A percentile compares a stretch with the other conserved stretches of the same genome.
Evolutionary conservation across 768 basidiomycete genomes (phyloP).

Genomic region (Macrolepiota albuminosa): DNA sequence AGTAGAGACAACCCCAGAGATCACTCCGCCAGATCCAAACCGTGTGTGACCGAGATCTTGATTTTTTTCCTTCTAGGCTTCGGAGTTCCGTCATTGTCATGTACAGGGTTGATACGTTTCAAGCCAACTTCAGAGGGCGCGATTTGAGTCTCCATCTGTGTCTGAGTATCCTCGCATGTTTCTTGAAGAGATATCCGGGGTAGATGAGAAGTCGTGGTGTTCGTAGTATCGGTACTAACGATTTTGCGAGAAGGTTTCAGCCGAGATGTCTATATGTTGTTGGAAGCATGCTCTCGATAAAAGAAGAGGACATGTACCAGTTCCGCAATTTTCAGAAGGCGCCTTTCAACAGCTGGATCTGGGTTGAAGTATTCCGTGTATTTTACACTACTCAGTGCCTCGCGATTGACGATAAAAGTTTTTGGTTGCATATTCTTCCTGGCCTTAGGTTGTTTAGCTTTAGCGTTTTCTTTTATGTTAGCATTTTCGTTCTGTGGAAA

Average conservation of each 20-base stretch:
- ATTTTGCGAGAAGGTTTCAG: constrained; percentile 3
- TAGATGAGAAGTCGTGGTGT: constrained; percentile 2
- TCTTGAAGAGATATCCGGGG: constrained; percentile 3
- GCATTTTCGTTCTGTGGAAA: constrained; percentile 37
- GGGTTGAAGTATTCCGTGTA: constrained; percentile 73
- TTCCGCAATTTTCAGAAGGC: constrained; percentile 55
- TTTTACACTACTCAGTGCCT: constrained; percentile 35
- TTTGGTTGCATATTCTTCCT: constrained; percentile 51
- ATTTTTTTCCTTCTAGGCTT: constrained; percentile 55
- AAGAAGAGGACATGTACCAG: constrained; percentile 34
- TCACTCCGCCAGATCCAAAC: constrained; percentile 74
- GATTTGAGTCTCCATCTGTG: constrained; percentile 28
- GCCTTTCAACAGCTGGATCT: constrained; percentile 51
- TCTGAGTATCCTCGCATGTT: constrained; percentile 25
- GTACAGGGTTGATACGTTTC: constrained; percentile 30
- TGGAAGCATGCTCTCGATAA: not conserved
- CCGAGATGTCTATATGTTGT: constrained; percentile 2
- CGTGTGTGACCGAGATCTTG: constrained; percentile 67
- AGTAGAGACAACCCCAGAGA: not conserved
- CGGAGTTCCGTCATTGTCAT: constrained; percentile 17
- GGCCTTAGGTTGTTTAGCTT: constrained; percentile 37
- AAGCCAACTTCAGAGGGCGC: constrained; percentile 18
- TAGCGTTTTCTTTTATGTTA: constrained; percentile 32
- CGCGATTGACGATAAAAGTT: constrained; percentile 53
- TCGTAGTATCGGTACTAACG: constrained; percentile 9